Evolutionary conservation across 2,329 filamentous ascomycete genomes (phyloP).

Genomic region (Allantophomopsis cytisporea): DNA sequence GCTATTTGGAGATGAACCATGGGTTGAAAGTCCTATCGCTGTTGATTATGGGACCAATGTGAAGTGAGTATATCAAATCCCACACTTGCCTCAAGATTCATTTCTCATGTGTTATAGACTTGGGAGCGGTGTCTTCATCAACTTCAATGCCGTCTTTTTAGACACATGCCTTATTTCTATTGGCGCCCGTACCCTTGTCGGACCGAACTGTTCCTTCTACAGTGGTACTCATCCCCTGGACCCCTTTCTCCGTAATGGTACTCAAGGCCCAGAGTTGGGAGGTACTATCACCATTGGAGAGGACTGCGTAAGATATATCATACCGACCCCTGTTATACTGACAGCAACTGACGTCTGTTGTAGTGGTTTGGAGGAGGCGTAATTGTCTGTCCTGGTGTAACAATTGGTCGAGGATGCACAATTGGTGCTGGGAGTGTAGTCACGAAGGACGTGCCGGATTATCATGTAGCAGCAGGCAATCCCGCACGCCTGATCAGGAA

Average conservation of each 20-base stretch:
- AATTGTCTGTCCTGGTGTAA: conserved; percentile 62
- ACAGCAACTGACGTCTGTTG: too few species aligned
- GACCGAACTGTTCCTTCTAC: conserved; percentile 66
- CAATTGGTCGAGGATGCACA: conserved; percentile 58
- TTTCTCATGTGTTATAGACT: conserved; percentile 24
- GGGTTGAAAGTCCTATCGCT: conserved; percentile 54
- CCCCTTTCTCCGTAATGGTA: conserved; percentile 59
- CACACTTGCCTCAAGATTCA: conserved; percentile 1
- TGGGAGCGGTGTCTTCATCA: conserved; percentile 62
- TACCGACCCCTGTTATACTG: too few species aligned
- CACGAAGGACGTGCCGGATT: conserved; percentile 59
- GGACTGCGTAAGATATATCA: conserved; percentile 36
- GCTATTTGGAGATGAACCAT: conserved; percentile 50
- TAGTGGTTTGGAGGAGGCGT: conserved; percentile 60
- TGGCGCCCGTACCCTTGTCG: conserved; percentile 64
- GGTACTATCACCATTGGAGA: conserved; percentile 63
- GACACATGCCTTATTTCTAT: conserved; percentile 66
- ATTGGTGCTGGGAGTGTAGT: conserved; percentile 77
- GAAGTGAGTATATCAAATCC: conserved; percentile 21
- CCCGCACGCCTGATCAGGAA: conserved; percentile 44
- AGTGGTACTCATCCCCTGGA: conserved; percentile 67
- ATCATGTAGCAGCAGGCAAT: conserved; percentile 51
- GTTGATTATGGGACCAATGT: conserved; percentile 73
- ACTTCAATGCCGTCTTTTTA: conserved; percentile 60
- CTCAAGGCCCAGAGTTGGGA: conserved; percentile 60